Conservation (phyloP, 495 filamentous ascomycete genomes). For the Penicillium silybi region DNA sequence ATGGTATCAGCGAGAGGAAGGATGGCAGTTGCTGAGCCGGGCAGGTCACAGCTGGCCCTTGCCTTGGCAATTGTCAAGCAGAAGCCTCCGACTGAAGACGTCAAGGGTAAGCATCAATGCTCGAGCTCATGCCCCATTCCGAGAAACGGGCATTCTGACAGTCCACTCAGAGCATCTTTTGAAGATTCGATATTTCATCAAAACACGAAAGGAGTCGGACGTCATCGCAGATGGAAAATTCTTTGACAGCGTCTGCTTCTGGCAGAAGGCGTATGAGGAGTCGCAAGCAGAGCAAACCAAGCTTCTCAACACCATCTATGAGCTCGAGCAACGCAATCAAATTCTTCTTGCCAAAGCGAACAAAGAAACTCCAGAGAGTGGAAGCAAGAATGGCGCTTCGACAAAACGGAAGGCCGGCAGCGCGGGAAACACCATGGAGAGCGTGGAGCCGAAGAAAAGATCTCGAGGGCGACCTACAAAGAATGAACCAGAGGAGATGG, state of each 20-base stretch:
- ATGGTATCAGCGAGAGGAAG: not conserved
- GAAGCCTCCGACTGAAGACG: slow-evolving; percentile 31
- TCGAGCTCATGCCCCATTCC: not conserved
- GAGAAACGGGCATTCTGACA: not conserved
- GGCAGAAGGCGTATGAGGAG: slow-evolving; percentile 46
- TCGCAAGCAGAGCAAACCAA: slow-evolving; percentile 43
- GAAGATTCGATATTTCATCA: slow-evolving; percentile 36
- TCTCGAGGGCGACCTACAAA: not conserved
- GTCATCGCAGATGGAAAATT: slow-evolving; percentile 21
- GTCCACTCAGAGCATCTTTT: slow-evolving; percentile 37
- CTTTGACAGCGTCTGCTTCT: slow-evolving; percentile 48
- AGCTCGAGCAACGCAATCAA: slow-evolving; percentile 37
- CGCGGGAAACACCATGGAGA: not conserved
- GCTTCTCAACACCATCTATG: slow-evolving; percentile 39
- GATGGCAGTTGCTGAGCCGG: slow-evolving; percentile 8
- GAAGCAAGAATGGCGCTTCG: slow-evolving; percentile 1
- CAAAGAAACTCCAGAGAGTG: not conserved
- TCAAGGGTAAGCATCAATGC: slow-evolving; percentile 29
- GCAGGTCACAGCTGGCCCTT: slow-evolving; percentile 39
- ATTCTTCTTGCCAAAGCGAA: slow-evolving; percentile 22
- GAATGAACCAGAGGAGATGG: not conserved
- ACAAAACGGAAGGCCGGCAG: slow-evolving; percentile 25
- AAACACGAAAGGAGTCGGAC: slow-evolving; percentile 2
- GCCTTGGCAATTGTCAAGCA: slow-evolving; percentile 45
- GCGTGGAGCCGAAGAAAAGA: slow-evolving; percentile 12